phyloP scores from a whole-genome alignment of 1,284 basidiomycete genomes.

The Fomitopsis pinicola region DNA sequence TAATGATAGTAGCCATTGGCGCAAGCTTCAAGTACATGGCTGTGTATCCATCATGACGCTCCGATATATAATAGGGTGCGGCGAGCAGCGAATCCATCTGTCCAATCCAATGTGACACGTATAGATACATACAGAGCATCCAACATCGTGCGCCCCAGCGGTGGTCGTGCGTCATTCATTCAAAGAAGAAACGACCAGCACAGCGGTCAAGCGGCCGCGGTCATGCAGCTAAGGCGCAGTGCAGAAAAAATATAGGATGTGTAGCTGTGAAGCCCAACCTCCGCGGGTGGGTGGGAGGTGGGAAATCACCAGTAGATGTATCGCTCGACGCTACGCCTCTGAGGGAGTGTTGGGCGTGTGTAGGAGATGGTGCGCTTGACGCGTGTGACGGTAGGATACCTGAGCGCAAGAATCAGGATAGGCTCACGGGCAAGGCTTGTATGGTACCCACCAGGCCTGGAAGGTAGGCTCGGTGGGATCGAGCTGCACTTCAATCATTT shows the following conservation, averaged over 20 bases:
- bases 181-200: neutral
- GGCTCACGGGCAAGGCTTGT: neutral
- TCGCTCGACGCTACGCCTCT: constrained; percentile 57
- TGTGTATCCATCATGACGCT: neutral
- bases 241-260: neutral
- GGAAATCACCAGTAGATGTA: constrained; percentile 61
- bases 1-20: neutral
- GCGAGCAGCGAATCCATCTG: neutral
- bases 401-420: constrained; percentile 18
- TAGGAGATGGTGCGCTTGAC: constrained; percentile 66
- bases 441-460: constrained; percentile 52
- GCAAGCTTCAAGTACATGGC: neutral
- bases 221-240: neutral
- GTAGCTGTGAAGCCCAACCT: neutral
- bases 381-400: constrained; percentile 70
- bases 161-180: neutral
- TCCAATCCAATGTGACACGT: neutral
- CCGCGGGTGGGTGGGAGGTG: neutral
- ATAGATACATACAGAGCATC: constrained; percentile 1
- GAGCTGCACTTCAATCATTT: constrained; percentile 75
- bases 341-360: constrained; percentile 35
- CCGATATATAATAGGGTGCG: neutral
- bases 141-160: neutral
- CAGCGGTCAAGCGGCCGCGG: neutral
- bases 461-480: constrained; percentile 57